Evolutionary conservation across 225 moss, liverwort and hornwort species (phyloP), one percentile per base, ranked within the genome.

Genomic region (Takakia lepidozioides): DNA sequence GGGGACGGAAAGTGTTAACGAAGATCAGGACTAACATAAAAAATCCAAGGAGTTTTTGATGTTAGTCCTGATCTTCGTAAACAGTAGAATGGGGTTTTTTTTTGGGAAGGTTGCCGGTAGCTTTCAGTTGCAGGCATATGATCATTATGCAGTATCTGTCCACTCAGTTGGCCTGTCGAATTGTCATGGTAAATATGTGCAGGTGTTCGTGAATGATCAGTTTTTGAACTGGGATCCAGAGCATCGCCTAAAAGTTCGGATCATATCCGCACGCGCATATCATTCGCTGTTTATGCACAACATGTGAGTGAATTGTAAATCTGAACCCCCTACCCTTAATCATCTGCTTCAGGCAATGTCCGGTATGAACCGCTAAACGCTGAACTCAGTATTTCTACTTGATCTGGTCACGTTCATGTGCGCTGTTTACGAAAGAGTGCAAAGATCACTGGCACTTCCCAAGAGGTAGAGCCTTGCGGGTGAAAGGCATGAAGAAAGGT

Each of bases 191-290:
- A 18, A 38, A 9, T 15, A 44, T 37, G 38, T 50, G 13, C 73
- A 93, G 91, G 95, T 98, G 4, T 98, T 91, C 18, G 98, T 98
- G 10, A 98, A 98, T 62, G 98, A 98, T 36, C 91, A 98, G 59
- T 98, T 73, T 46, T 40, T 98, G 67, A 98, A 98, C 71, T 98
- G 91, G 98, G 98, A 98, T 67, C 80, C 83, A 1, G 75, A 91
- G 50, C 82, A 98, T 45, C 72, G 66, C 58, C 85, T 98, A 68
- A 98, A 91, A 91, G 91, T 98, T 49, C 76, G 98, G 51, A 98
- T 98, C 25, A 91, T 98, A 43, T 98, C 91, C 29, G 91, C 98
- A 25, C 87, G 98, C 63, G 98, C 98, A 23, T 98, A 98, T 51
- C 98, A 98, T 38, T 81, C 91, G 19, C 85, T 98, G 48, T 98